Base-by-base conservation (phyloP, 176 grass and related monocot species). In the Eleusine coracana region DNA sequence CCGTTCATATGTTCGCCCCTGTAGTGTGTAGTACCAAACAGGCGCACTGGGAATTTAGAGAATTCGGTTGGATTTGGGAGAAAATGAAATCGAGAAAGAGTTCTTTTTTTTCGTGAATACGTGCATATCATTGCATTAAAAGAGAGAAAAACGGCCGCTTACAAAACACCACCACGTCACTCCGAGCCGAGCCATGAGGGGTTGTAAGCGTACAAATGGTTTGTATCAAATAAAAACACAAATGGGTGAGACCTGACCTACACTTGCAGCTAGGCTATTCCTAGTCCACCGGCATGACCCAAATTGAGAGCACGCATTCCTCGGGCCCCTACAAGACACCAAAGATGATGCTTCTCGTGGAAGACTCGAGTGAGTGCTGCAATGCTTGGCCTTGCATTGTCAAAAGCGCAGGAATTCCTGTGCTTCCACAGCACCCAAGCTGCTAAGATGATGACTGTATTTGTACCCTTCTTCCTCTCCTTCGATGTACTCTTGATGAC, bases 41-140 rank as follows among this genome's bases (percentile, higher is more conserved):
- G 18, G 34, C 25, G 16, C 49, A 1, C n/a, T 15, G 23, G 29
- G 5, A 69, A 51, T 54, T 79, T 68, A 68, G 58, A 75, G 21
- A 87, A 75, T 62, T 63, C 15, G 13, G 10, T 70, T 78, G 18
- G 58, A 77, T 78, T 90, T 50, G 44, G 79, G 8, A 18, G 66
- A 86, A 60, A 20, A 38, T 77, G 36, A 18, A 76, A 65, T 40
- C 38, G 25, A 86, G 11, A 50, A 73, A 77, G 27, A 25, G 25
- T 25, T 34, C 31, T 34, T 34, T 42, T 42, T 42, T 50, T 56
- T 21, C 54, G n/a, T 16, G 54, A 56, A 56, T 56, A 56, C 54
- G 54, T 42, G 40, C 40, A 3, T 42, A 42, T 42, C 40, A 42
- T 42, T 42, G 40, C 7, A 42, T 42, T 42, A 42, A 42, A 5